Percentiles rank a stretch among this genome's conserved stretches.
phyloP scores from a whole-genome alignment of 495 filamentous ascomycete species.

The Lepidopterella palustris region DNA sequence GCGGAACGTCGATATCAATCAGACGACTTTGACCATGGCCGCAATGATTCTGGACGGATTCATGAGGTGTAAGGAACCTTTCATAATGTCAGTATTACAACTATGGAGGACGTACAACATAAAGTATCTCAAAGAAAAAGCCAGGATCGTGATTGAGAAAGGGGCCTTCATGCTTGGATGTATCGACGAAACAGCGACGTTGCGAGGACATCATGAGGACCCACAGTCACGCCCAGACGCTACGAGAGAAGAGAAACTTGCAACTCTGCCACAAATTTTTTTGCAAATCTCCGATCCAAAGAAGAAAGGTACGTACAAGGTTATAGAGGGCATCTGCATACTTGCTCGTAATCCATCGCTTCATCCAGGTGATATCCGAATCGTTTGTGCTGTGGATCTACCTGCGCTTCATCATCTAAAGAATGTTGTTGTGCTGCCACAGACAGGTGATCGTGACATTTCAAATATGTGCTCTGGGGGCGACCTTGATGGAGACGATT shows the following conservation, averaged over 20 bases:
- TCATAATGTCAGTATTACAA: constrained; percentile 58
- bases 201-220: constrained; percentile 60
- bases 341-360: constrained; percentile 90
- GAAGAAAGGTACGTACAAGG: constrained; percentile 46
- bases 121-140: constrained; percentile 78
- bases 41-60: constrained; percentile 75
- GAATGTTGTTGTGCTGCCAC: constrained; percentile 82
- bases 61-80: constrained; percentile 69
- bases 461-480: constrained; percentile 94
- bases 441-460: constrained; percentile 75
- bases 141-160: constrained; percentile 70
- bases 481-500: constrained; percentile 95
- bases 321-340: constrained; percentile 74
- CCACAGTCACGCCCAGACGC: constrained; percentile 9
- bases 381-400: constrained; percentile 76
- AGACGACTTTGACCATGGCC: constrained; percentile 66
- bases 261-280: constrained; percentile 77
- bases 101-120: constrained; percentile 35
- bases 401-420: constrained; percentile 65
- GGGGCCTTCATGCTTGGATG: constrained; percentile 88
- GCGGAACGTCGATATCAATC: constrained; percentile 77
- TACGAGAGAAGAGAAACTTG: constrained; percentile 27
- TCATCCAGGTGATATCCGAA: constrained; percentile 86
- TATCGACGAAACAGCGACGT: constrained; percentile 70
- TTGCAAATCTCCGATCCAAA: constrained; percentile 61